phyloP scores from a whole-genome alignment of 2,329 filamentous ascomycete genomes.

The Beauveria rudraprayagi region DNA sequence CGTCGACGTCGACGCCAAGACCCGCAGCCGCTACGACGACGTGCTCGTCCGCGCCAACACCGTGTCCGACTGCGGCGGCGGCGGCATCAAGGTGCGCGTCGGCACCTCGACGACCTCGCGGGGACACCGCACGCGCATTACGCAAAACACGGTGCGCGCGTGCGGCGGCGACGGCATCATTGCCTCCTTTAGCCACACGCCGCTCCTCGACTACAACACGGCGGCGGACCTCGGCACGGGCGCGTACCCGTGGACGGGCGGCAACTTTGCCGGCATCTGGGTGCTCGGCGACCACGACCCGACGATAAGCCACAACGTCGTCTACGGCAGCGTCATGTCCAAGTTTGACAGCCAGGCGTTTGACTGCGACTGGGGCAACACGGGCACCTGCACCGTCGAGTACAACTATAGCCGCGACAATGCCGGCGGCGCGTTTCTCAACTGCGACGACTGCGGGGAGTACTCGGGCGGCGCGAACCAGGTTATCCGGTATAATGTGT shows the following conservation, averaged over 20 bases:
- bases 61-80: slow-evolving; percentile 19
- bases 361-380: slow-evolving; percentile 21
- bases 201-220: slow-evolving; percentile 18
- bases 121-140: slow-evolving; percentile 13
- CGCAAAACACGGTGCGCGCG: slow-evolving; percentile 15
- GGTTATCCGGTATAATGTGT: slow-evolving; percentile 21
- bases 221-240: slow-evolving; percentile 18
- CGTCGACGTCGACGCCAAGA: slow-evolving; percentile 12
- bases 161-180: slow-evolving; percentile 20
- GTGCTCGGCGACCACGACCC: slow-evolving; percentile 18
- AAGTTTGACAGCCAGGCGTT: slow-evolving; percentile 18
- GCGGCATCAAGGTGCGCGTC: slow-evolving; percentile 20
- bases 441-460: slow-evolving; percentile 21
- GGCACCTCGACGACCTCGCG: slow-evolving; percentile 15
- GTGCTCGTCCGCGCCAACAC: slow-evolving; percentile 17
- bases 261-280: slow-evolving; percentile 22
- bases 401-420: slow-evolving; percentile 22
- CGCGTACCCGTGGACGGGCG: slow-evolving; percentile 19
- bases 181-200: slow-evolving; percentile 16
- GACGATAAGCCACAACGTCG: slow-evolving; percentile 18
- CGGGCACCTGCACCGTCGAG: slow-evolving; percentile 20
- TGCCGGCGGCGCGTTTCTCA: slow-evolving; percentile 20
- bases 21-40: slow-evolving; percentile 17
- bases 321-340: slow-evolving; percentile 19
- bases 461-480: slow-evolving; percentile 17